Percentiles rank a stretch among this genome's conserved stretches.
phyloP scores from a whole-genome alignment of 306 rosid genomes.

The Oxytropis ochrocephala region DNA sequence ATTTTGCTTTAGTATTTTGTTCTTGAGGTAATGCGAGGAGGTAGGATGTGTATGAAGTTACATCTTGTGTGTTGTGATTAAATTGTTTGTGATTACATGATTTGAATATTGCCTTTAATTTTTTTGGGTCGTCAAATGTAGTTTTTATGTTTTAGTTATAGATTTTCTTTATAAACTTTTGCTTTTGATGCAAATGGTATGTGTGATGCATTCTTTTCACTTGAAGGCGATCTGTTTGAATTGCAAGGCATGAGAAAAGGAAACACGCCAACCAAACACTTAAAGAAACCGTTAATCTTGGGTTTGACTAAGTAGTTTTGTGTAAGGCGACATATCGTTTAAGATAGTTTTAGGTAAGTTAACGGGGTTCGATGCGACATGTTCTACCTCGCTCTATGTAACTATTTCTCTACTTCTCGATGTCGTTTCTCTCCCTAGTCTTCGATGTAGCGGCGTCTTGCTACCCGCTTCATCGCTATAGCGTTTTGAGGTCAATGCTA shows the following conservation, averaged over 20 bases:
- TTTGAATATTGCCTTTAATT: background rate
- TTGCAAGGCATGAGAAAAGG: background rate
- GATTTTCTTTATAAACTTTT: background rate
- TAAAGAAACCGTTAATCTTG: too few relatives aligned
- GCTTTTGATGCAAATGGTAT: background rate
- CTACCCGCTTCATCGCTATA: too few relatives aligned
- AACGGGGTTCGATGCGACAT: too few relatives aligned
- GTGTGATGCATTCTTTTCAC: background rate
- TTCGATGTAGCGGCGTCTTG: too few relatives aligned
- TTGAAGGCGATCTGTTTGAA: background rate
- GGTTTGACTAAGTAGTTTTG: background rate
- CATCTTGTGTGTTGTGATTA: slow-evolving; percentile 22
- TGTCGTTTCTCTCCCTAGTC: too few relatives aligned
- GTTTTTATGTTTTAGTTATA: background rate
- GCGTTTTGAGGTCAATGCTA: too few relatives aligned
- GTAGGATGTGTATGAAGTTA: slow-evolving; percentile 78
- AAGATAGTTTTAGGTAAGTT: background rate
- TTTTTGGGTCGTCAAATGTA: background rate
- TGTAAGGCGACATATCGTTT: background rate
- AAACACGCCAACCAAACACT: background rate
- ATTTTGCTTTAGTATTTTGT: slow-evolving; percentile 91
- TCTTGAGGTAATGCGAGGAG: slow-evolving; percentile 99
- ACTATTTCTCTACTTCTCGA: too few relatives aligned
- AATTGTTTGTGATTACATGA: slow-evolving; percentile 9
- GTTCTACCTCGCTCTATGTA: too few relatives aligned